phyloP scores from a whole-genome alignment of 306 rosid genomes.

The Lagenaria siceraria region DNA sequence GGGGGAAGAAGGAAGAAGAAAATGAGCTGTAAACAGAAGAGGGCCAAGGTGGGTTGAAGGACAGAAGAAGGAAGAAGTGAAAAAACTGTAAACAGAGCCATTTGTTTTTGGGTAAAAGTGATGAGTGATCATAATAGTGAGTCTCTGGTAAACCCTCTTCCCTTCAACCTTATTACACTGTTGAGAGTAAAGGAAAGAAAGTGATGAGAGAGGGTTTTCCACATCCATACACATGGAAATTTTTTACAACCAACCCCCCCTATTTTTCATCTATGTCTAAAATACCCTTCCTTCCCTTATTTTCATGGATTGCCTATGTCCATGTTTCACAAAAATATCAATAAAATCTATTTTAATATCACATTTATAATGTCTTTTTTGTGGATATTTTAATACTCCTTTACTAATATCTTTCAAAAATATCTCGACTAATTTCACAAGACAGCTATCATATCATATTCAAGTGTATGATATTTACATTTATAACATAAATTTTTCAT shows the following conservation, averaged over 20 bases:
- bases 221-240: neutral
- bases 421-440: neutral
- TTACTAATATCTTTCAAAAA: no score
- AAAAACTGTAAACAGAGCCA: slow-evolving; percentile 32
- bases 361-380: neutral
- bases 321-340: neutral
- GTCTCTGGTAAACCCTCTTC: neutral
- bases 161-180: neutral
- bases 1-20: neutral
- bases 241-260: neutral
- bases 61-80: slow-evolving; percentile 32
- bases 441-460: no score
- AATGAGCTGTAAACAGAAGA: neutral
- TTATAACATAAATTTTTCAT: no score
- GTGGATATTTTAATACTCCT: no score
- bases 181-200: neutral
- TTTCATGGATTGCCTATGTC: neutral
- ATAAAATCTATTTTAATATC: neutral
- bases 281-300: neutral
- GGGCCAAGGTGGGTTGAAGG: slow-evolving; percentile 17
- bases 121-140: neutral
- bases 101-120: slow-evolving; percentile 9
- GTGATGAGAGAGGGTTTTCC: neutral
- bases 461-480: no score
- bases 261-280: neutral